Conservation (phyloP, 192 early-diverging fungal genomes). For the Diversispora eburnea region DNA sequence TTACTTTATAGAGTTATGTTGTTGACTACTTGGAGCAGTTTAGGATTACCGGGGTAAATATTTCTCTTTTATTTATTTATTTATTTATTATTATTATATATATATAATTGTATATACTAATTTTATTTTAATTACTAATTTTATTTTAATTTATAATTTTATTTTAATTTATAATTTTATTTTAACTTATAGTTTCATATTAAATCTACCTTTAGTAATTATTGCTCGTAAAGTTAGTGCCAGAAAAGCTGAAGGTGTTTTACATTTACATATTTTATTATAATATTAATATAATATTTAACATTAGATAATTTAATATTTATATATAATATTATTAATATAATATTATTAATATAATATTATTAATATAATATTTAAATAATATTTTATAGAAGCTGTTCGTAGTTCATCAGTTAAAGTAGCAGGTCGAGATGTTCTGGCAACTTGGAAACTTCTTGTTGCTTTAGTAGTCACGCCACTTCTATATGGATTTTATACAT, state of each 20-base stretch:
- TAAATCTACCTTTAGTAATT: slow-evolving; percentile 55
- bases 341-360: no score
- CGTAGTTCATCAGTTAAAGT: slow-evolving; percentile 92
- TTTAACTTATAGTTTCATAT: slow-evolving; percentile 38
- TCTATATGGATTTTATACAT: slow-evolving; percentile 68
- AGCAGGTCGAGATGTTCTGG: slow-evolving; percentile 89
- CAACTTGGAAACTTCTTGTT: slow-evolving; percentile 91
- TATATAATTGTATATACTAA: no score
- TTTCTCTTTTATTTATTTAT: not conserved
- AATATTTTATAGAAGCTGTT: slow-evolving; percentile 58
- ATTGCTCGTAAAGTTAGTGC: slow-evolving; percentile 53
- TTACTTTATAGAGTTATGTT: slow-evolving; percentile 67
- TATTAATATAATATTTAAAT: no score
- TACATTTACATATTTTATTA: not conserved
- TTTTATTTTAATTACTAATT: slow-evolving; percentile 10
- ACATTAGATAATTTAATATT: no score
- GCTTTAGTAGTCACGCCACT: slow-evolving; percentile 70
- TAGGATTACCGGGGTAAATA: slow-evolving; percentile 81
- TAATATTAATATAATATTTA: no score
- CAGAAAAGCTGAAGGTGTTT: slow-evolving; percentile 50
- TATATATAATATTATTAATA: no score
- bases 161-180: no score
- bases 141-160: not conserved
- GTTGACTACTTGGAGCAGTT: slow-evolving; percentile 67
- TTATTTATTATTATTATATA: not conserved